Evolutionary conservation across 768 basidiomycete species (phyloP).

Genomic region (Ramaria sp.): DNA sequence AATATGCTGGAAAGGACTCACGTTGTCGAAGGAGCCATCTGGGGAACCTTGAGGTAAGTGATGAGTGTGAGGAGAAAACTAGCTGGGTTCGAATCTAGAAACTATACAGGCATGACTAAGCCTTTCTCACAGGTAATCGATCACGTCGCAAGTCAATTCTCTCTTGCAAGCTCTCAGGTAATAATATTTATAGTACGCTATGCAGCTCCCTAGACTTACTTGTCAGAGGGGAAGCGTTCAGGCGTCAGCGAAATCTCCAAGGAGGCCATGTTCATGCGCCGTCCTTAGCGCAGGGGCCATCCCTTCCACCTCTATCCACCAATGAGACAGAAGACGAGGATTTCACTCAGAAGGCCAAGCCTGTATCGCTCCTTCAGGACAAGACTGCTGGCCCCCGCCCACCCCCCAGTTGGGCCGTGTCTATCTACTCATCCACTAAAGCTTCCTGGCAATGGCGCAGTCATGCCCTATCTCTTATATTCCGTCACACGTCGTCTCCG

Average conservation of each 20-base stretch:
- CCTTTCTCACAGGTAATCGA: neutral
- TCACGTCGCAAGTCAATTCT: constrained; percentile 28
- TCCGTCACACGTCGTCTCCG: constrained; percentile 21
- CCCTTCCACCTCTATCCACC: constrained; percentile 23
- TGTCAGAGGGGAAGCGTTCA: constrained; percentile 59
- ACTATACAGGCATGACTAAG: constrained; percentile 1
- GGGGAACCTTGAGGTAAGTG: constrained; percentile 23
- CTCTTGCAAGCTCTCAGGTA: constrained; percentile 44
- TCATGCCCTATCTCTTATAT: constrained; percentile 43
- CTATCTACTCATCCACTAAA: constrained; percentile 17
- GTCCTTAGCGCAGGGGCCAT: constrained; percentile 29
- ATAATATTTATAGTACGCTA: constrained; percentile 11
- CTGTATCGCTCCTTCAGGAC: neutral
- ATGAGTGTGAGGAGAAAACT: neutral
- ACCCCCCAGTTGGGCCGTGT: constrained; percentile 48
- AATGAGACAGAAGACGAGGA: neutral
- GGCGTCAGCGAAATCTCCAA: constrained; percentile 47
- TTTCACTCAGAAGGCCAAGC: neutral
- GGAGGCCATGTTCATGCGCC: constrained; percentile 16
- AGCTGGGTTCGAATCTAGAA: neutral
- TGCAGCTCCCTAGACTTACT: neutral
- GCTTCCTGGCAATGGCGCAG: constrained; percentile 36
- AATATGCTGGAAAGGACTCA: constrained; percentile 21
- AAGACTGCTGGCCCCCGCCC: constrained; percentile 35
- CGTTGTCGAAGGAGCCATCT: constrained; percentile 43